Evolutionary conservation across 257 asterid genomes (phyloP).

Genomic region (Salvia splendens): DNA sequence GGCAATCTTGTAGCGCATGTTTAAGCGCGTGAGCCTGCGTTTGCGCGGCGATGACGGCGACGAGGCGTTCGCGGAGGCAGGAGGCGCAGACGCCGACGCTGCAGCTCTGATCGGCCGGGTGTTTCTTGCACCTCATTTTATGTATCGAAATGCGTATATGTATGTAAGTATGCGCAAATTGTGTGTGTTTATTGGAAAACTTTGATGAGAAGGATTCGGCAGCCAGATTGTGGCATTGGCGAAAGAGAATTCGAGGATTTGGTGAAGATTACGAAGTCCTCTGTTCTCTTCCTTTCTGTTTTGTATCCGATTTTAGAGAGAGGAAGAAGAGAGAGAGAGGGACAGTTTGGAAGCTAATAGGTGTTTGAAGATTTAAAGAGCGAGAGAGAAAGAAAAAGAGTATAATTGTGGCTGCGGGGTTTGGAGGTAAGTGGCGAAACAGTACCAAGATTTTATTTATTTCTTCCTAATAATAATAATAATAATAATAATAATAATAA

Average conservation of each 20-base stretch:
- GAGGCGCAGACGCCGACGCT: conserved; percentile 66
- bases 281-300: conserved; percentile 8
- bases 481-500: too few species aligned
- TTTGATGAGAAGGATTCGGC: conserved; percentile 11
- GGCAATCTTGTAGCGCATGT: conserved; percentile 39
- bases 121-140: conserved; percentile 62
- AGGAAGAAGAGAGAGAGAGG: background rate
- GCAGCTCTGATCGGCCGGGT: conserved; percentile 48
- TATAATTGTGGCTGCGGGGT: conserved; percentile 19
- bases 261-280: conserved; percentile 26
- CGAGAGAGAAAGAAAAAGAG: background rate
- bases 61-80: conserved; percentile 58
- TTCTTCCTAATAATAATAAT: background rate
- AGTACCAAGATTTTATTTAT: conserved; percentile 18
- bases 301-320: conserved; percentile 25
- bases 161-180: background rate
- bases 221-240: conserved; percentile 23
- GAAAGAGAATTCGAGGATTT: conserved; percentile 19
- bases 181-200: conserved; percentile 12
- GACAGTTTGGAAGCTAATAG: conserved; percentile 7
- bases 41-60: conserved; percentile 43
- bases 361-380: conserved; percentile 27
- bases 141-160: background rate
- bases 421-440: conserved; percentile 30
- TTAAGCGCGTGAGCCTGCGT: conserved; percentile 35